Evolutionary conservation across 805 yeast species (phyloP), one percentile per base, ranked within the genome.

Genomic region (Saccharomyces jurei): DNA sequence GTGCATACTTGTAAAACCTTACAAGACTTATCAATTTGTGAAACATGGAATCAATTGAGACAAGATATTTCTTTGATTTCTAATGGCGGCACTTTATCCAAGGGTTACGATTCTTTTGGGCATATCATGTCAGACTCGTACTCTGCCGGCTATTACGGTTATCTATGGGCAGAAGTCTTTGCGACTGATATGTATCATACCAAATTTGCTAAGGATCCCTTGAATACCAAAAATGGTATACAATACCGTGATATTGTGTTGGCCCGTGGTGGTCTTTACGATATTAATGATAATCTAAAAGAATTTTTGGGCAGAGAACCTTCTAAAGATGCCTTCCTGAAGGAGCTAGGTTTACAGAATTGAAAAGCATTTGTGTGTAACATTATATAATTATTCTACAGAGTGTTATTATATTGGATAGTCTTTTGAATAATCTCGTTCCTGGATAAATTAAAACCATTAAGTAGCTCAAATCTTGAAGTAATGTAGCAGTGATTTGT

Each of bases 71-170:
- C 86, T 4, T 65, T 86, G 48, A 75, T 84, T 28, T 73, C 79
- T 27, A 78, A 77, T 54, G 89, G 84, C 44, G 81, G 78, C 32
- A 72, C 71, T 27, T 62, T 69, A 22, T 80, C 84, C n/a, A 80
- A 77, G 56, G 94, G 94, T 3, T 87, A 81, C 64, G 82, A 84
- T 31, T 82, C 89, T 0, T 88, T 88, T 67, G 89, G 88, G 1
- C 96, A 89, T 66, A 77, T 80, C 53, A 80, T 87, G 67, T 81
- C 84, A 75, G 89, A 89, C 41, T 92, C 95, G 17, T 89, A 89
- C 68, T 92, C 87, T 53, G 83, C 91, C 10, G 90, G 91, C 3
- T 89, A 89, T 71, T 89, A 89, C 63, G 96, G 96, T 1, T 89
- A 89, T 68, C 71, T 88, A 72, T 89, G 89, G 84, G 86, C 95